Evolutionary conservation across 345 rosid genomes (phyloP), one percentile per base, ranked within the genome.

Genomic region (Linum usitatissimum): DNA sequence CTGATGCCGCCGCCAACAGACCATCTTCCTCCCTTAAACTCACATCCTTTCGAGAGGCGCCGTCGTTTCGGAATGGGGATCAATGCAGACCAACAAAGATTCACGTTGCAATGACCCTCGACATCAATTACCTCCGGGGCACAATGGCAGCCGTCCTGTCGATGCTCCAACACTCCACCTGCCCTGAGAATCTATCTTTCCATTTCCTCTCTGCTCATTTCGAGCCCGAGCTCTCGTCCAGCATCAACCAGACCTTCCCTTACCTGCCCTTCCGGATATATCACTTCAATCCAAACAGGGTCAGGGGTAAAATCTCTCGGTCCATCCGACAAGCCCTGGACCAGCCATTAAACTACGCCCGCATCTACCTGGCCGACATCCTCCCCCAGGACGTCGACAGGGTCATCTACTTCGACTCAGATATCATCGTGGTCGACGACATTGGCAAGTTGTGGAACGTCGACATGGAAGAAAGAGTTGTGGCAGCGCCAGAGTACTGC

Each of bases 401-500:
- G 48, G 80, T 84, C 30, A 73, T 86, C 18, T 84, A 82, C 75
- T 20, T 86, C 60, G 94, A 86, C 57, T 84, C 90, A 0, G 94
- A 86, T 75, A 81, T 80, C 0, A 81, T 84, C 0, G 82, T 82
- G 2, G 90, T 84, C 6, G 94, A 86, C 14, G 90, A 84, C 30
- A 63, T 81, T 18, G 72, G 64, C 23, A 75, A 80, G 68, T 64
- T 81, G 7, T 86, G 94, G 94, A 66, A 40, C 3, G 83, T 79
- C 0, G 80, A 80, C 14, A 79, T 82, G 83, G 81, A 71, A 23
- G 78, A 70, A 5, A 84, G 79, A 57, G 81, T 79, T 4, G 76
- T 84, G 58, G 93, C 84, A 0, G 87, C 90, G 18, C 93, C 90
- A 0, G 87, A 84, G 69, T 82, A 86, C 36, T 86, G 93, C 68